Conservation (phyloP, 2,329 filamentous ascomycete species). For the Fusarium begoniae region DNA sequence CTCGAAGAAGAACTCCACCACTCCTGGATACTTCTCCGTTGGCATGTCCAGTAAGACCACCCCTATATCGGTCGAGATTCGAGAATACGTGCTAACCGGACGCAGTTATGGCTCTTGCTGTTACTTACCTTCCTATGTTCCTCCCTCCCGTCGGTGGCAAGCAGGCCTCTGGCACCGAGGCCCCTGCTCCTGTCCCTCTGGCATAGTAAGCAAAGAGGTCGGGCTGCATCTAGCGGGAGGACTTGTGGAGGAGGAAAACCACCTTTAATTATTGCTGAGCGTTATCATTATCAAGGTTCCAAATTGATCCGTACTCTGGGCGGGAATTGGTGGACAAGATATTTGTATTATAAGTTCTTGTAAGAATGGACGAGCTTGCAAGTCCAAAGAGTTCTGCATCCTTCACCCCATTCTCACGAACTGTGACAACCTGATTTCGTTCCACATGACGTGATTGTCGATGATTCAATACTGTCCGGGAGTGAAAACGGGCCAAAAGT, state of each 20-base stretch:
- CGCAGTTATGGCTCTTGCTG: conserved; percentile 67
- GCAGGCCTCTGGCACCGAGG: conserved; percentile 47
- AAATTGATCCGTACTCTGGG: neutral
- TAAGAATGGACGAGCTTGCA: conserved; percentile 5
- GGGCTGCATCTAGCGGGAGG: conserved; percentile 4
- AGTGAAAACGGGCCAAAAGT: neutral
- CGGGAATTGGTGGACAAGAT: neutral
- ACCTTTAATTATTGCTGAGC: conserved; percentile 13
- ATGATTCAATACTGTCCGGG: neutral
- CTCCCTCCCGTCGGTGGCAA: conserved; percentile 52
- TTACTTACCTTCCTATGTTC: conserved; percentile 62
- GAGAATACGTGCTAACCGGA: conserved; percentile 8
- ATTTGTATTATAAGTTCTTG: conserved; percentile 4
- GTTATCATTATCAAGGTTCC: conserved; percentile 3
- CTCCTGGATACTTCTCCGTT: conserved; percentile 76
- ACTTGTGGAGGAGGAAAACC: neutral
- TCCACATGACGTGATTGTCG: neutral
- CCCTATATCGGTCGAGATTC: neutral
- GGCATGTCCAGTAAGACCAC: conserved; percentile 76
- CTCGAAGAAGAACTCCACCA: conserved; percentile 68
- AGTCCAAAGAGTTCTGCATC: neutral
- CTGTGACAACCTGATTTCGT: too few species aligned
- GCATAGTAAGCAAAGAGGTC: conserved; percentile 8
- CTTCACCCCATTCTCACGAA: neutral
- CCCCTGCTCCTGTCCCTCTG: conserved; percentile 37